Conservation (phyloP, 495 filamentous ascomycete species). For the Lophiotrema nucula region DNA sequence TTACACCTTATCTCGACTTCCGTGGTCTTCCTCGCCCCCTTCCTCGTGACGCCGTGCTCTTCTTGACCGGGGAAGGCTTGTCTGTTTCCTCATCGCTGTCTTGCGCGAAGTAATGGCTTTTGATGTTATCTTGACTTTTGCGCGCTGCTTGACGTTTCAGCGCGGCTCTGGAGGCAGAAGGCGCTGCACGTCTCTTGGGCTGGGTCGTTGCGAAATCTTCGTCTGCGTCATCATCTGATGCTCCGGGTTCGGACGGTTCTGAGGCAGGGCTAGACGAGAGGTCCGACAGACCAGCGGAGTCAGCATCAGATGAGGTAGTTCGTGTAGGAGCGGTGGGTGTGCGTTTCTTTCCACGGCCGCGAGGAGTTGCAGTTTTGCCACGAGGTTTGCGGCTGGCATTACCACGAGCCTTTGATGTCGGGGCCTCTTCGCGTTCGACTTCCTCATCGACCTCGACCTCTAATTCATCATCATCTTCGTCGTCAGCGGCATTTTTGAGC, state of each 20-base stretch:
- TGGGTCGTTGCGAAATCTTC: not conserved
- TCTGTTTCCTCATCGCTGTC: slow-evolving; percentile 36
- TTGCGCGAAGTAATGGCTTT: slow-evolving; percentile 42
- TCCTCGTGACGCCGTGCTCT: not conserved
- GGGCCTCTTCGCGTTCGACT: not conserved
- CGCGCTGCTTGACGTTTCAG: slow-evolving; percentile 36
- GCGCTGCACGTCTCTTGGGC: not conserved
- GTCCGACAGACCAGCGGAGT: not conserved
- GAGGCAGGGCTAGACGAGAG: not conserved
- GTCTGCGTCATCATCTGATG: not conserved
- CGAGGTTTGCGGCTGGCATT: not conserved
- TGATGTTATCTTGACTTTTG: slow-evolving; percentile 35
- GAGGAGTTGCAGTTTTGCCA: not conserved
- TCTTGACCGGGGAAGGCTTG: not conserved
- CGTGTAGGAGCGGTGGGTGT: not conserved
- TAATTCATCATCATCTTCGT: slow-evolving; percentile 5
- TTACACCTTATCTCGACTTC: too few relatives aligned
- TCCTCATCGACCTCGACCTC: slow-evolving; percentile 14
- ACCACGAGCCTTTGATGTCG: not conserved
- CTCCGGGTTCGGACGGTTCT: not conserved
- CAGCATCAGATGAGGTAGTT: not conserved
- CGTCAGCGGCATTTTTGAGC: slow-evolving; percentile 22
- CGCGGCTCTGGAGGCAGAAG: slow-evolving; percentile 3
- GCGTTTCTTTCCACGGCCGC: slow-evolving; percentile 1
- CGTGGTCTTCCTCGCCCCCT: slow-evolving; percentile 1